Conservation (phyloP, 2,329 filamentous ascomycete genomes). For the Colletotrichum plurivorum region DNA sequence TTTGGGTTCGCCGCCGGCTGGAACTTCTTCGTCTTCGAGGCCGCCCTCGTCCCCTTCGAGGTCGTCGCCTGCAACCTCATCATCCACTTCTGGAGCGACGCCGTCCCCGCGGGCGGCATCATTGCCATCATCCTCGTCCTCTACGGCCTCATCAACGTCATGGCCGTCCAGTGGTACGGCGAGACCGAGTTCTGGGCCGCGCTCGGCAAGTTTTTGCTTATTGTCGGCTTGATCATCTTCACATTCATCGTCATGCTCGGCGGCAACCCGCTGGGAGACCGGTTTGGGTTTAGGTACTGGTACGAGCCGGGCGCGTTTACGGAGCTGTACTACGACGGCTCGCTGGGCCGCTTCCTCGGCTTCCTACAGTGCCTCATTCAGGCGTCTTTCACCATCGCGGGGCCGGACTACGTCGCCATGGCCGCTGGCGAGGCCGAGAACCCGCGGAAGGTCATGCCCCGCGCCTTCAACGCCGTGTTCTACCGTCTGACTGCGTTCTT, state of each 20-base stretch:
- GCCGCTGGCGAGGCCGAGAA: conserved; percentile 80
- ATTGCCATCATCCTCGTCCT: conserved; percentile 67
- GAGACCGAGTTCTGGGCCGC: conserved; percentile 84
- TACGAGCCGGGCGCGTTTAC: conserved; percentile 78
- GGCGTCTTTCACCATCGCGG: conserved; percentile 74
- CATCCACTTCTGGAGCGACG: conserved; percentile 74
- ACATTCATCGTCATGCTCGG: conserved; percentile 89
- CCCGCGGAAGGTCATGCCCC: conserved; percentile 77
- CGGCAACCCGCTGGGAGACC: conserved; percentile 80
- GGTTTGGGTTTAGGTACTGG: conserved; percentile 80
- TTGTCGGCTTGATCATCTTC: conserved; percentile 79
- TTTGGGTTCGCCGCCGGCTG: conserved; percentile 81
- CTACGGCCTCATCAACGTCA: conserved; percentile 74
- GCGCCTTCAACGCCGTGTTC: conserved; percentile 84
- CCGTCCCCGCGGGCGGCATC: conserved; percentile 71
- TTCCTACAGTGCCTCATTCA: conserved; percentile 83
- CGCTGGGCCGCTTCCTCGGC: conserved; percentile 80
- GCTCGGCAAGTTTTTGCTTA: conserved; percentile 79
- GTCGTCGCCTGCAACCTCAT: conserved; percentile 76
- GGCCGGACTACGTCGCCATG: conserved; percentile 66
- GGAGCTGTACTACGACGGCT: conserved; percentile 73
- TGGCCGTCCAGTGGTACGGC: conserved; percentile 82
- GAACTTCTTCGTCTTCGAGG: conserved; percentile 82
- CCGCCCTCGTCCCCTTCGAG: conserved; percentile 77
- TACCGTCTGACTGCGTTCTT: conserved; percentile 84